Conservation (phyloP, 1,284 basidiomycete genomes). For the Sporisorium scitamineum region DNA sequence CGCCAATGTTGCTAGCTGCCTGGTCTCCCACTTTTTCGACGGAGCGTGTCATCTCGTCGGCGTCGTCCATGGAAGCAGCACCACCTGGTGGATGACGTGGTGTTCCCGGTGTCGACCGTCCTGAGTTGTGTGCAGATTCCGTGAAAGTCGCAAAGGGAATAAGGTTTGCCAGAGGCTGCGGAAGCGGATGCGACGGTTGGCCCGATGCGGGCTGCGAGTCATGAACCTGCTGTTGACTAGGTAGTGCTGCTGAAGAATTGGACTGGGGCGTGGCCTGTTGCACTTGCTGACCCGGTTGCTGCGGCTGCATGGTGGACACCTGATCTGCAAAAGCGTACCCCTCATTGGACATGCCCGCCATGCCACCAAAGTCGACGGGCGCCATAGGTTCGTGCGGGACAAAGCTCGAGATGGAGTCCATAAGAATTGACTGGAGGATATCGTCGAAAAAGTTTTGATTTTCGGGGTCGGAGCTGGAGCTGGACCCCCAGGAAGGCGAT, state of each 20-base stretch:
- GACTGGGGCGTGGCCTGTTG: constrained; percentile 7
- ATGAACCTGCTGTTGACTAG: constrained; percentile 16
- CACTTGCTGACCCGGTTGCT: constrained; percentile 8
- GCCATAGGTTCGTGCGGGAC: constrained; percentile 42
- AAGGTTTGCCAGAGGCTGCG: constrained; percentile 25
- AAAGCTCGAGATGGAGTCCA: constrained; percentile 51
- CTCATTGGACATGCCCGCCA: constrained; percentile 14
- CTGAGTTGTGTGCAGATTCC: constrained; percentile 39
- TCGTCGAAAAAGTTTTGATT: constrained; percentile 52
- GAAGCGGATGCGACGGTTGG: constrained; percentile 16
- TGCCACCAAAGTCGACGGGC: constrained; percentile 8
- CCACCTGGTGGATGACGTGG: constrained; percentile 23
- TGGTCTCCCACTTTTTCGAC: constrained; percentile 50
- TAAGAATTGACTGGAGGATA: constrained; percentile 48
- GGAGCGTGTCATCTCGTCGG: constrained; percentile 42
- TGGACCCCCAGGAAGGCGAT: constrained; percentile 43
- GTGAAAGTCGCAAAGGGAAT: constrained; percentile 45
- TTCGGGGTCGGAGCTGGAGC: constrained; percentile 38
- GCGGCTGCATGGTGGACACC: constrained; percentile 6
- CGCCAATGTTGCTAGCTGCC: constrained; percentile 47
- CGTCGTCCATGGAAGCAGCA: constrained; percentile 24
- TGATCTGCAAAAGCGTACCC: constrained; percentile 24
- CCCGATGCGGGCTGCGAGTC: not conserved
- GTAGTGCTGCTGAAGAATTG: not conserved
- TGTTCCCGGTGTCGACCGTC: constrained; percentile 37